Base-by-base conservation (phyloP, 805 yeast genomes). In the Yarrowia bubula region DNA sequence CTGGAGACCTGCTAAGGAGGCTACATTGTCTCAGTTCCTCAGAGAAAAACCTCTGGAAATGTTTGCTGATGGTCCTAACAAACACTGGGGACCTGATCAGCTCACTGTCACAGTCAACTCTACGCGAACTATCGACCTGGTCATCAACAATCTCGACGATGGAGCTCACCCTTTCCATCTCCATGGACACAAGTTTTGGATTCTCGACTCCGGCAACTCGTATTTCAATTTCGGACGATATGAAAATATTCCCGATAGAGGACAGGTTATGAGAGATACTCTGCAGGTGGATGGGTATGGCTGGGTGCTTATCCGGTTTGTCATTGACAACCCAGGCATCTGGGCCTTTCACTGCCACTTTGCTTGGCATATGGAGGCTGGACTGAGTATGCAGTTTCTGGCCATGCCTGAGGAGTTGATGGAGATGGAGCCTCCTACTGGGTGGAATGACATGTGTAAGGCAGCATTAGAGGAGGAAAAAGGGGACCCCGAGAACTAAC, bases 161-260 rank as follows among this genome's bases (percentile, higher is more conserved):
- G 97, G 97, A 96, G 87, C 83, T 67, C 97, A 92, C 79, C 97
- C 98, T 18, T 90, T 92, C 88, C 98, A 92, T 79, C 80, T 92
- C 72, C 98, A 92, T 77, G 98, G 98, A 65, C 89, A 87, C 75
- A 84, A 77, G 61, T 90, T 91, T 86, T 96, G 92, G 81, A 81
- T 88, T 8, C 74, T 90, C 68, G 87, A 83, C 60, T 71, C 81
- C 6, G 90, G 82, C 70, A 80, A 84, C 70, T 81, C 83, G n/a
- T 74, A 80, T 60, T 79, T 78, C 68, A 75, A 76, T 61, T 71
- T 73, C 3, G 75, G 73, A 8, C 76, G 76, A 67, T 90, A 64
- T 83, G 83, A 51, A 76, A 79, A 71, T 90, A 65, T 72, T 41
- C 76, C 96, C 92, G 50, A 58, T 15, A 17, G 64, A n/a, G 64